Evolutionary conservation across 805 yeast species (phyloP), one percentile per base, ranked within the genome.

Genomic region (Saccharomycopsis synnaedendra): DNA sequence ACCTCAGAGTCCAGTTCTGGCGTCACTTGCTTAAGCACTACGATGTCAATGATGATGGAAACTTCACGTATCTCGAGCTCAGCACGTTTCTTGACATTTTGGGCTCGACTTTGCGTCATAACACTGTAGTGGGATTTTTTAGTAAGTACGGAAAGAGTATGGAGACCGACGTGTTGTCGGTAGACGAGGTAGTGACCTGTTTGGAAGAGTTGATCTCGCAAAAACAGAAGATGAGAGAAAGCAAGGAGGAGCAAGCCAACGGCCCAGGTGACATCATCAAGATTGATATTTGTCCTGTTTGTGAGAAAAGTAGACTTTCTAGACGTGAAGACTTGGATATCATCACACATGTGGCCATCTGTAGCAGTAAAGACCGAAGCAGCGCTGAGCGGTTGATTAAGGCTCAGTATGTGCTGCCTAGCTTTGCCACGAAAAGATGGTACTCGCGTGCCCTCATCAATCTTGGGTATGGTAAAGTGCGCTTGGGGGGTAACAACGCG

Each of bases 371-470:
- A 50, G 85, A 82, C 50, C 80, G 88, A 85, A 74, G 82, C 43
- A 70, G 77, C 33, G 82, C 80, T 30, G 78, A 78, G 52, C 76
- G 80, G 55, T 61, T 81, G 4, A 64, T 84, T 41, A 76, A 78
- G 44, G 75, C 85, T 1, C 69, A 82, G 1, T 90, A 77, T 58
- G 90, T 86, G 2, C 78, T 96, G 0, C 75, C 90, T 1, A 80
- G 77, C 43, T 77, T 82, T 55, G 97, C 97, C 0, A 76, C 89
- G 3, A 80, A 85, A 56, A 76, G 88, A 51, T 89, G 97, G 97
- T 86, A 84, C 58, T 73, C 89, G 3, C 87, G 84, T 57, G 75
- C 85, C 3, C 67, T 89, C 48, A 82, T 88, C 44, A 89, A 87
- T 58, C 66, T 93, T 42, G 85, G 93, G 0, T 88, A 86, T 59